Conservation (phyloP, 2,329 filamentous ascomycete species). For the Aspergillus sp. region DNA sequence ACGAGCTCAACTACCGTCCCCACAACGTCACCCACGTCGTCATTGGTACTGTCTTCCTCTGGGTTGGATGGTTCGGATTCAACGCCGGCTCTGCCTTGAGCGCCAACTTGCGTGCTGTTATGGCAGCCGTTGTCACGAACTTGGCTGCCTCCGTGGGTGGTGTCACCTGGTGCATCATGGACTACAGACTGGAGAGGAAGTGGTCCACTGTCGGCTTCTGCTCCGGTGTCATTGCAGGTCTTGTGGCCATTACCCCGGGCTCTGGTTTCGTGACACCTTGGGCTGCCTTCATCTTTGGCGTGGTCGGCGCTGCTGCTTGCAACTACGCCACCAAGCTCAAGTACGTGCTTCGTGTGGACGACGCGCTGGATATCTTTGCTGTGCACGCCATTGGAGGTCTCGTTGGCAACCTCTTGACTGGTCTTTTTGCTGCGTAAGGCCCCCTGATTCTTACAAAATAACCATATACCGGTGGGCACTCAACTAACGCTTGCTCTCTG, state of each 20-base stretch:
- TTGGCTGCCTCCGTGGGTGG: constrained; percentile 80
- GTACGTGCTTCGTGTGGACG: constrained; percentile 77
- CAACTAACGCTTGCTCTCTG: constrained; percentile 14
- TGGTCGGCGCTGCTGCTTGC: constrained; percentile 73
- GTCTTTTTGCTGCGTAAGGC: constrained; percentile 73
- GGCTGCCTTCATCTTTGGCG: constrained; percentile 77
- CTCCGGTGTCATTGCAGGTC: constrained; percentile 81
- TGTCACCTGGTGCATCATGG: constrained; percentile 84
- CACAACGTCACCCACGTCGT: constrained; percentile 94
- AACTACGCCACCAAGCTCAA: constrained; percentile 93
- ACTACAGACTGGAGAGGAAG: constrained; percentile 85
- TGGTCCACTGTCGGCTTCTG: constrained; percentile 95
- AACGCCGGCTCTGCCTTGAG: constrained; percentile 81
- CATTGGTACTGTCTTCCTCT: constrained; percentile 88
- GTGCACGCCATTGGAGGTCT: constrained; percentile 78
- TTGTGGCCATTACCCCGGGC: constrained; percentile 85
- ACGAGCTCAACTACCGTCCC: constrained; percentile 86
- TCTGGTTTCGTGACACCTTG: constrained; percentile 84
- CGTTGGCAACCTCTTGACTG: constrained; percentile 76
- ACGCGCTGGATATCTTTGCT: constrained; percentile 85
- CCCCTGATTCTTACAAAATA: not conserved
- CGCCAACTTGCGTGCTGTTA: constrained; percentile 80
- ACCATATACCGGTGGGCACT: not conserved
- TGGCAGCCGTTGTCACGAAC: constrained; percentile 86
- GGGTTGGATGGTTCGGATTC: constrained; percentile 96